These are phyloP conservation scores for Chernovozyma sophiae-reginae DNA, from an alignment of 1,139 yeast genomes.

Conservation along the genomic window DNA sequence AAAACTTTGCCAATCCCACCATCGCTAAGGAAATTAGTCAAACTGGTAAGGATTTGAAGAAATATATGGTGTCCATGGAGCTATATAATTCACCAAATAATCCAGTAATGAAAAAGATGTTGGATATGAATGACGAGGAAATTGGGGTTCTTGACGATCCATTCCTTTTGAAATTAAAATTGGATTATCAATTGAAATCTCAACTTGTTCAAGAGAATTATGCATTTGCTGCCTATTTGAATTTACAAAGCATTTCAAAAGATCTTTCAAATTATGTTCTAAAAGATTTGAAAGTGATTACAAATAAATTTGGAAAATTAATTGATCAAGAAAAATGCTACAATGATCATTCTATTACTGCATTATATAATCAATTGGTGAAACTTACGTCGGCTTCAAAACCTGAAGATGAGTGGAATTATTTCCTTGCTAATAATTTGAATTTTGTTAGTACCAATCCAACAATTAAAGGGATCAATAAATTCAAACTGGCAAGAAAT, in stretches of 20 bases:
- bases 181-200: conserved; percentile 40
- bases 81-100: conserved; percentile 23
- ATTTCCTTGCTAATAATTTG: conserved; percentile 32
- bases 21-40: conserved; percentile 36
- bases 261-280: conserved; percentile 37
- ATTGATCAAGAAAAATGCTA: conserved; percentile 15
- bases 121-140: conserved; percentile 15
- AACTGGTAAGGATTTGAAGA: conserved; percentile 34
- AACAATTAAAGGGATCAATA: conserved; percentile 19
- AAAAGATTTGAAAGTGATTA: conserved; percentile 32
- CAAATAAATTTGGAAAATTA: conserved; percentile 35
- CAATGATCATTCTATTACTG: conserved; percentile 5
- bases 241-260: conserved; percentile 41
- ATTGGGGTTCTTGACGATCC: conserved; percentile 36
- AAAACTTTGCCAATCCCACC: conserved; percentile 38
- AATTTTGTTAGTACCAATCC: conserved; percentile 34
- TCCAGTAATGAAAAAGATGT: conserved; percentile 25
- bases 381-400: conserved; percentile 4
- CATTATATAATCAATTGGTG: conserved; percentile 5
- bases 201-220: conserved; percentile 43
- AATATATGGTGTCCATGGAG: conserved; percentile 32
- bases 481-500: conserved; percentile 30
- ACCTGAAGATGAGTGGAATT: conserved; percentile 33
- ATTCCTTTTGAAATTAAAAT: conserved; percentile 35
- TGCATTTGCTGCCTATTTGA: conserved; percentile 41